Evolutionary conservation across 176 grass and related monocot genomes (phyloP).

Genomic region (Aegilops sharonensis): DNA sequence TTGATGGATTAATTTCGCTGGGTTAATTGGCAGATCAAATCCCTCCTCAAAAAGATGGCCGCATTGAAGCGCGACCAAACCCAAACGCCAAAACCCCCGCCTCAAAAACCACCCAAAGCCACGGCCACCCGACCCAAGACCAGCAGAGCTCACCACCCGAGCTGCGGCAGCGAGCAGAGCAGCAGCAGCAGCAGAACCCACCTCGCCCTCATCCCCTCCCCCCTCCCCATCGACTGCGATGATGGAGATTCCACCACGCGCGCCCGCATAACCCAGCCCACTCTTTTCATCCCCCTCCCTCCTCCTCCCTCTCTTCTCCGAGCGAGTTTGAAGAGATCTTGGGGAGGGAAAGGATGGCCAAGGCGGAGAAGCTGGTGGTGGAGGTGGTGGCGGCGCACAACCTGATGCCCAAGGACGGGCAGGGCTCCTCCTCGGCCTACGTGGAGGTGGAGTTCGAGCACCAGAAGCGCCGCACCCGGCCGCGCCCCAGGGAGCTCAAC

Average conservation of each 20-base stretch:
- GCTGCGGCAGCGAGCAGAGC: neutral
- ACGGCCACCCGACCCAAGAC: neutral
- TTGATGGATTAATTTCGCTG: neutral
- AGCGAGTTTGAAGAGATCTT: neutral
- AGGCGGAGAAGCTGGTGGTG: constrained; percentile 91
- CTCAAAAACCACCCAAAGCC: constrained; percentile 47
- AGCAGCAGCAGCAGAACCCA: constrained; percentile 3
- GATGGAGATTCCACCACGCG: constrained; percentile 55
- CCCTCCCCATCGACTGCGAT: constrained; percentile 39
- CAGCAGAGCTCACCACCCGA: constrained; percentile 9
- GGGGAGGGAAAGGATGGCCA: constrained; percentile 26
- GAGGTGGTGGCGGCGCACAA: constrained; percentile 95
- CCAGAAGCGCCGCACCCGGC: constrained; percentile 64
- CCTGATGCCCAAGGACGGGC: constrained; percentile 94
- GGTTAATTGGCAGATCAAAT: neutral
- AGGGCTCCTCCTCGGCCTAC: constrained; percentile 79
- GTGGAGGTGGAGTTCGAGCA: constrained; percentile 95
- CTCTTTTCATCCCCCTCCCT: neutral
- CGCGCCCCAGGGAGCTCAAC: constrained; percentile 71
- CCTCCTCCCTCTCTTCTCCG: neutral
- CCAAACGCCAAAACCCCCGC: constrained; percentile 33
- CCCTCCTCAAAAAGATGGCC: neutral
- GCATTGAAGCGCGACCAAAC: neutral
- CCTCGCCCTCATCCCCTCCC: neutral
- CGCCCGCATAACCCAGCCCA: constrained; percentile 5